Evolutionary conservation across 164 flowering plant species (phyloP).

Genomic region (Piper betle): DNA sequence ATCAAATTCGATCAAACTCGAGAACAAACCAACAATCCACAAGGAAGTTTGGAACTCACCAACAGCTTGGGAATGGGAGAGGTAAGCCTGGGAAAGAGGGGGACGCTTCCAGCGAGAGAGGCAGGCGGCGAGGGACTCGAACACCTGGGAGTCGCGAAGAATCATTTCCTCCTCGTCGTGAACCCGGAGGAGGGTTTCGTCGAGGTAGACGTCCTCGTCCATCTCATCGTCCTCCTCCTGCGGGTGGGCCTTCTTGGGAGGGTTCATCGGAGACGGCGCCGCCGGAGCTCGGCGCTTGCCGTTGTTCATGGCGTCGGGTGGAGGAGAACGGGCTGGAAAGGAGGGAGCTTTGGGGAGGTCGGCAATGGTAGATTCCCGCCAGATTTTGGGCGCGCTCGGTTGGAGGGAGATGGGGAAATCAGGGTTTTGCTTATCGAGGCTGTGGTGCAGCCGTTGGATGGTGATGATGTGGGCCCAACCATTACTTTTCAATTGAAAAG

Average conservation of each 20-base stretch:
- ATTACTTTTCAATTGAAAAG: no score
- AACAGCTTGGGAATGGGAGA: constrained; percentile 36
- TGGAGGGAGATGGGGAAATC: not conserved
- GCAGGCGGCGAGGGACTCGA: constrained; percentile 41
- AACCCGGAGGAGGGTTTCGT: constrained; percentile 55
- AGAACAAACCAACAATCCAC: not conserved
- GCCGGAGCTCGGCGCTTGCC: constrained; percentile 6
- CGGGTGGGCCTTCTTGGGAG: constrained; percentile 11
- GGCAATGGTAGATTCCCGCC: not conserved
- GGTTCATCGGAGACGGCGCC: constrained; percentile 2
- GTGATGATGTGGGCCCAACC: no score
- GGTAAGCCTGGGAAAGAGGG: constrained; percentile 33
- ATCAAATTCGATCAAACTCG: not conserved
- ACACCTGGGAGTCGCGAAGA: constrained; percentile 36
- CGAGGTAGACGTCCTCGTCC: constrained; percentile 84
- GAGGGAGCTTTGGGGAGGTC: not conserved
- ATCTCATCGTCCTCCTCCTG: constrained; percentile 59
- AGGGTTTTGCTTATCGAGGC: no score
- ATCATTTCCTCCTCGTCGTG: constrained; percentile 47
- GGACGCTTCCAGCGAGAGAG: constrained; percentile 78
- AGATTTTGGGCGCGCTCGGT: not conserved
- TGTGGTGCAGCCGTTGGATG: no score
- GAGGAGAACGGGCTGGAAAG: not conserved
- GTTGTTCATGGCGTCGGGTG: not conserved
- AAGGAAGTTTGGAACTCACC: constrained; percentile 18